These are phyloP conservation scores for Arthrobotrys musiformis DNA, from an alignment of 2,329 filamentous ascomycete genomes.

Conservation along the genomic window DNA sequence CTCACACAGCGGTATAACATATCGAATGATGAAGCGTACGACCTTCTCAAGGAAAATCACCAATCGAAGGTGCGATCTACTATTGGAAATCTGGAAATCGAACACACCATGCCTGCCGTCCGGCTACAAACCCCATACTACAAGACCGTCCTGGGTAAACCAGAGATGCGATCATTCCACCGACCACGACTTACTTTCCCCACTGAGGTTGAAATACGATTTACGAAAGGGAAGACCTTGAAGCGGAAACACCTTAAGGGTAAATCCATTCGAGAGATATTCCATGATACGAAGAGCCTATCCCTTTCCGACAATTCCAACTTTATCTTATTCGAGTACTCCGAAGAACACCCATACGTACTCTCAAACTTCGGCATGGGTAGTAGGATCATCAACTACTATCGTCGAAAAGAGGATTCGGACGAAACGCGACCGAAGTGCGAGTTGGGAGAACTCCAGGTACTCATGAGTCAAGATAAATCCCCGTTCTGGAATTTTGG, in stretches of 20 bases:
- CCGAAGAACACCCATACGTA: constrained; percentile 89
- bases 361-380: constrained; percentile 98
- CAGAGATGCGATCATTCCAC: constrained; percentile 84
- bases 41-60: constrained; percentile 94
- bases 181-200: constrained; percentile 80
- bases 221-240: constrained; percentile 76
- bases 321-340: constrained; percentile 91
- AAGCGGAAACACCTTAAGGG: constrained; percentile 87
- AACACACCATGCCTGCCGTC: constrained; percentile 91
- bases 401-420: constrained; percentile 80
- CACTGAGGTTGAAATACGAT: constrained; percentile 75
- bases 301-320: constrained; percentile 89
- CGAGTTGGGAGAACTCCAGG: constrained; percentile 87
- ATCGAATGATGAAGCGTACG: constrained; percentile 95
- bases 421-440: constrained; percentile 65
- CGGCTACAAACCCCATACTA: constrained; percentile 90
- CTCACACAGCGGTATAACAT: constrained; percentile 89
- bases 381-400: constrained; percentile 95
- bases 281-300: constrained; percentile 81
- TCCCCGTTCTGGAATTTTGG: constrained; percentile 97
- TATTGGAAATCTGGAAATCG: constrained; percentile 88
- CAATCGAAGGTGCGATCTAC: constrained; percentile 95
- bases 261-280: constrained; percentile 80
- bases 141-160: constrained; percentile 79
- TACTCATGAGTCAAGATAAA: constrained; percentile 90